Base-by-base conservation (phyloP, 108 stramenopile species). In the Thalassiosira profunda region DNA sequence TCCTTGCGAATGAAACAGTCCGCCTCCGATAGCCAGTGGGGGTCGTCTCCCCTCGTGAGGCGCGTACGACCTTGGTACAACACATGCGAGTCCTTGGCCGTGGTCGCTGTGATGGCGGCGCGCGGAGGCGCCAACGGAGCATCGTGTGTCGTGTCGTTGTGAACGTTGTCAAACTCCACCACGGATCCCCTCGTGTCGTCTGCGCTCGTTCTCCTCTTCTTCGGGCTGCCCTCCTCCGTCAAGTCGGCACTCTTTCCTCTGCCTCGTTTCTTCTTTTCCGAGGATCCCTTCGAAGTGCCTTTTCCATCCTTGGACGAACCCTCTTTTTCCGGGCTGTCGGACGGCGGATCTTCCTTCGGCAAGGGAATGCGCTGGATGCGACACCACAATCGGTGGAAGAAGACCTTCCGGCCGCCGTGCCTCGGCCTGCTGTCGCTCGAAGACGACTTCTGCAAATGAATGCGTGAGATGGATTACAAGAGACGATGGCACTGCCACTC, bases 351-450 rank as follows among this genome's bases (percentile, higher is more conserved):
- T n/a, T 30, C 23, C 42, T 54, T 86, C 80, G 46, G 82, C 51
- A 58, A 88, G 5, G 89, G 89, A 24, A 88, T 73, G 14, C 80
- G 70, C 58, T 95, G 93, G 48, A 95, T 91, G 36, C 93, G 75
- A 58, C 90, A 92, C 93, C 93, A 95, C 23, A 95, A 58, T 17
- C 93, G 87, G 53, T 88, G 89, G 70, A 95, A 95, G 79, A 95
- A 95, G 0, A 95, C 90, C 62, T 95, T 95, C 7, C 93, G 76
- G 11, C 93, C 93, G 34, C 93, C 93, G 52, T 95, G 93, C 44
- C 87, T 90, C 11, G 93, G 93, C 60, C 90, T 91, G n/a, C n/a
- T n/a, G 58, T 90, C 89, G 12, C 84, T 82, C 62, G 89, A 17
- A 52, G 33, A 7, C 0, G 26, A 31, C 17, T n/a, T n/a, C n/a